phyloP scores from a whole-genome alignment of 495 filamentous ascomycete species.

The Tetracladium setigerum region DNA sequence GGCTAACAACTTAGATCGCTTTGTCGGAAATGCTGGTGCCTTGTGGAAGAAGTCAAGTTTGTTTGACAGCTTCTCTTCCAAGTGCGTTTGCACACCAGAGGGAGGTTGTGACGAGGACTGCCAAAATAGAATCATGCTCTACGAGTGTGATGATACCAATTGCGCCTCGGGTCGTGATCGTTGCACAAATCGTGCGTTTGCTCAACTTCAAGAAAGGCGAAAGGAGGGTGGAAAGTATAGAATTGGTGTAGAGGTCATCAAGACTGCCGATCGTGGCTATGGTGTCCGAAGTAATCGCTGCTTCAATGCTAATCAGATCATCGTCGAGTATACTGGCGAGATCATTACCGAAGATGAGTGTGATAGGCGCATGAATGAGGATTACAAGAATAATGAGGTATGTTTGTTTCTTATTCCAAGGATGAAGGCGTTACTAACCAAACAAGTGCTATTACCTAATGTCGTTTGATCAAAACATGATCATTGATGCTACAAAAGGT shows the following conservation, averaged over 20 bases:
- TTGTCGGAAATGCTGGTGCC: conserved; percentile 80
- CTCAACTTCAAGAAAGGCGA: conserved; percentile 64
- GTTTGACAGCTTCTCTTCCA: conserved; percentile 61
- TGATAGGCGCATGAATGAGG: conserved; percentile 82
- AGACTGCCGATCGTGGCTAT: conserved; percentile 81
- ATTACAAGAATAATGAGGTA: conserved; percentile 89
- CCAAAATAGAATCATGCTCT: conserved; percentile 92
- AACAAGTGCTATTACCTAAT: conserved; percentile 90
- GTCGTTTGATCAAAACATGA: conserved; percentile 97
- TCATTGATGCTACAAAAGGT: conserved; percentile 93
- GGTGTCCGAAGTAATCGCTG: conserved; percentile 84
- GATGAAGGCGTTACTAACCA: conserved; percentile 16
- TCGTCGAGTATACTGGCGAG: conserved; percentile 96
- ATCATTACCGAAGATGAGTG: conserved; percentile 93
- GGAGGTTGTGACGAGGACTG: conserved; percentile 83
- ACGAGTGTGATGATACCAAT: conserved; percentile 89
- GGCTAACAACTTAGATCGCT: conserved; percentile 56
- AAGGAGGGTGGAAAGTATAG: conserved; percentile 77
- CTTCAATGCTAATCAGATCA: conserved; percentile 87
- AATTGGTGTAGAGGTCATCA: conserved; percentile 88
- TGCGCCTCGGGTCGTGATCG: conserved; percentile 62
- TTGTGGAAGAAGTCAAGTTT: conserved; percentile 76
- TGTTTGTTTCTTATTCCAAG: conserved; percentile 20
- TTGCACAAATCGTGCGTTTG: conserved; percentile 85
- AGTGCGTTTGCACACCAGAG: conserved; percentile 71